Percentiles rank a stretch among this genome's conserved stretches.
Conservation (phyloP, 179 eudicot genomes). For the Camellia oleifera region DNA sequence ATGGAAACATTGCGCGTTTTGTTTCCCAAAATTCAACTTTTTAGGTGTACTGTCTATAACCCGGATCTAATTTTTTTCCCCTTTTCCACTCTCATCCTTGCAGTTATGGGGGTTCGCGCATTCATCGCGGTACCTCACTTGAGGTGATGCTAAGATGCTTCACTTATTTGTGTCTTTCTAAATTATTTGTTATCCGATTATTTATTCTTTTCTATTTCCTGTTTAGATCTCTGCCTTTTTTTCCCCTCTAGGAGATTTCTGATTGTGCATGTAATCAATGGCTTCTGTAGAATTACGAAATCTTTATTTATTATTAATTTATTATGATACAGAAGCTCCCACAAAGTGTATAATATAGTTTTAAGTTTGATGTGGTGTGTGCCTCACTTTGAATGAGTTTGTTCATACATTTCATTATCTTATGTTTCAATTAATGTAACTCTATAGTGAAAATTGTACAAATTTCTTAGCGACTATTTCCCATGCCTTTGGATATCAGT, state of each 20-base stretch:
- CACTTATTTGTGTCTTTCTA: not conserved
- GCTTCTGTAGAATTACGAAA: not conserved
- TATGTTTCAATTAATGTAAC: not conserved
- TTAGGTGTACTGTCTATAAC: not conserved
- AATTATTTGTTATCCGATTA: not conserved
- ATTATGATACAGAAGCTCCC: not conserved
- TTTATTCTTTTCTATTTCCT: not conserved
- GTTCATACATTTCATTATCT: too few species aligned
- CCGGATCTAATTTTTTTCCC: not conserved
- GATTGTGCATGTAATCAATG: not conserved
- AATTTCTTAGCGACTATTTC: not conserved
- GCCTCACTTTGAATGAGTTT: too few species aligned
- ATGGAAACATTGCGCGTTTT: too few species aligned
- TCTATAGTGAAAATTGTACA: not conserved
- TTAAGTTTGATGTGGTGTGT: too few species aligned
- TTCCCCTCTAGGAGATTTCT: not conserved
- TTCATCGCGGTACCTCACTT: conserved; percentile 55
- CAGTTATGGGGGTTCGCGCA: conserved; percentile 97
- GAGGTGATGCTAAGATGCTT: not conserved
- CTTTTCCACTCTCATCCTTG: conserved; percentile 13
- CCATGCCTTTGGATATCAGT: too few species aligned
- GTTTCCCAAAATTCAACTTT: not conserved
- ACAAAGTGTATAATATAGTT: too few species aligned
- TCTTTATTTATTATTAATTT: not conserved
- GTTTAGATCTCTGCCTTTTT: not conserved